Evolutionary conservation across 768 basidiomycete genomes (phyloP), one percentile per base, ranked within the genome.

Genomic region (Tulasnella sp.): DNA sequence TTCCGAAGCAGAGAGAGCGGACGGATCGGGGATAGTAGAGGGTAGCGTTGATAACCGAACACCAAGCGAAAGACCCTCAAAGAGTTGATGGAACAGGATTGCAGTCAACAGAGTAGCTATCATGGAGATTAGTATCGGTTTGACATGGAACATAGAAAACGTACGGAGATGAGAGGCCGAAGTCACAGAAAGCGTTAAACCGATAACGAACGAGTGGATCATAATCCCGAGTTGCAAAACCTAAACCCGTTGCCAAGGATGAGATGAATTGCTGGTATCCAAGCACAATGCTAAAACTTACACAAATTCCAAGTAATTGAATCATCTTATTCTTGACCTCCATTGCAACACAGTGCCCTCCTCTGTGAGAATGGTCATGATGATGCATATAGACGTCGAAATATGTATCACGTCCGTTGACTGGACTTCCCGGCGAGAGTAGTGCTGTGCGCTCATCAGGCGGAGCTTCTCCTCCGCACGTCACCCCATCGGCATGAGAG

Each of bases 201-300:
- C 86, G 51, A 89, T 84, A 28, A 88, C 75, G 40, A 89, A 61
- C 2, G 86, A 81, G 60, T 90, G 78, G 43, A 91, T 72, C 84
- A 91, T 82, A 58, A 92, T 85, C 40, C 89, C 77, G 2, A 83
- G 60, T 73, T 92, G 82, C 31, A 92, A 68, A 28, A 85, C 77
- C 84, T 87, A 45, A 40, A 27, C 41, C 19, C 33, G 27, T 20
- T 25, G 32, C 42, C 42, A 12, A 27, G 15, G 29, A 28, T 34
- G 49, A 45, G 33, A 39, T 31, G 45, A 45, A 32, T 39, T 19
- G 32, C 22, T 20, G 31, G 28, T n/a, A n/a, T n/a, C n/a, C n/a
- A n/a, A n/a, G 45, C 42, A 15, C 27, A 20, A 24, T 28, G 34
- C 39, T 39, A 31, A 25, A 22, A 65, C 76, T 48, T 54, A 85